Conservation (phyloP, 108 stramenopile genomes). For the Cyclotella cryptica region DNA sequence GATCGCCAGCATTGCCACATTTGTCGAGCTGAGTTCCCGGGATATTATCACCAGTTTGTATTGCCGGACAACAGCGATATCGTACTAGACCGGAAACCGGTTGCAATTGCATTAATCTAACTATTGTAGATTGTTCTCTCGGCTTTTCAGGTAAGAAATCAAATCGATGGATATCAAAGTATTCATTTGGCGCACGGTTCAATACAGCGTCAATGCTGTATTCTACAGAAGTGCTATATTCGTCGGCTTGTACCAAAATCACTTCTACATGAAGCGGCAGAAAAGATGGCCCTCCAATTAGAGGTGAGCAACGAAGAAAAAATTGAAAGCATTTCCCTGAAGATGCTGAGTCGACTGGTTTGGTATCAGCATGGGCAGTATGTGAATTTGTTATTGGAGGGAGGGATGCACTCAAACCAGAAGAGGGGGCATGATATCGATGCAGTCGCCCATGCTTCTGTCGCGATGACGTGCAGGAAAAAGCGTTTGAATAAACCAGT, state of each 20-base stretch:
- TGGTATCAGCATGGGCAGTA: not conserved
- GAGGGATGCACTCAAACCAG: not conserved
- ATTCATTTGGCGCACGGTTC: constrained; percentile 8
- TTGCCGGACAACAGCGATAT: constrained; percentile 5
- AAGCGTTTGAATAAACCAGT: not conserved
- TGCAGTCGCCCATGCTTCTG: not conserved
- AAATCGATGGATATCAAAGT: constrained; percentile 33
- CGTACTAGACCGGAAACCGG: constrained; percentile 38
- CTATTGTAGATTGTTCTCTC: constrained; percentile 24
- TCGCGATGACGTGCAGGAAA: not conserved
- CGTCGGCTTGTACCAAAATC: constrained; percentile 17
- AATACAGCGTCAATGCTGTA: constrained; percentile 8
- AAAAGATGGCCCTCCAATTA: constrained; percentile 50
- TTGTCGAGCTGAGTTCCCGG: not conserved
- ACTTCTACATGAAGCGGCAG: constrained; percentile 56
- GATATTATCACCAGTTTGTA: not conserved
- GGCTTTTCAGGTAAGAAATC: constrained; percentile 50
- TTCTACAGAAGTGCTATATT: not conserved
- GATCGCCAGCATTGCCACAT: not conserved
- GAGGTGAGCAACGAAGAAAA: constrained; percentile 46
- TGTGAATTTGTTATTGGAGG: not conserved
- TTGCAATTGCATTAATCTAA: constrained; percentile 28
- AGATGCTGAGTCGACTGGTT: not conserved
- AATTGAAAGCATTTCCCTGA: not conserved
- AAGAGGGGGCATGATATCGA: not conserved